Evolutionary conservation across 2,329 filamentous ascomycete genomes (phyloP), one percentile per base, ranked within the genome.

Genomic region (Fusarium sp.): DNA sequence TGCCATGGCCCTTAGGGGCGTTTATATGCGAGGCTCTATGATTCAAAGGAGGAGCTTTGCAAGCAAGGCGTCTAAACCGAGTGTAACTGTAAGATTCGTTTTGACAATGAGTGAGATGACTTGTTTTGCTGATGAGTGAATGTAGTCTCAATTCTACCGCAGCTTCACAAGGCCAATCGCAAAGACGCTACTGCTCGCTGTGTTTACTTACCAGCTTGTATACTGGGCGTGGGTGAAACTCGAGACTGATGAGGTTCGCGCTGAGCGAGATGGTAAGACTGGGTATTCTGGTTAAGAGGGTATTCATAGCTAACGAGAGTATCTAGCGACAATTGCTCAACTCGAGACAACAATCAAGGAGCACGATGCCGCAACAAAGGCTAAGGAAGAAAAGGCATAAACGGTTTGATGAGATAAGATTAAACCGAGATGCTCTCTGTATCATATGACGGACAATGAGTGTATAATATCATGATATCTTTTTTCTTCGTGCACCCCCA

Each of bases 171-270:
- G 92, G 2, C 93, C 94, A 4, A 86, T 96, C 54, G 88, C 90
- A 62, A 96, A 95, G 84, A 91, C 91, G 63, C 89, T 94, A 74
- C 87, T 96, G 40, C 88, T 93, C 79, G 93, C 94, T 63, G 88
- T 95, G 64, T 91, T 94, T 79, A 93, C 92, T 2, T 96, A 96
- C 81, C 94, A 96, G 83, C 77, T 93, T n/a, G 83, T 88, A 16
- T 96, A 95, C 83, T 94, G 90, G 85, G 84, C 84, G 16, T 96
- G 94, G 94, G 80, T 89, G 40, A 93, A 92, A 82, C 86, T 96
- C 60, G 93, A 95, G 82, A 88, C 89, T 37, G 87, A 93, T 63
- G 94, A 96, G 83, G 85, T 89, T 66, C 90, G 88, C 78, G 84
- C 84, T 22, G 85, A 90, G 52, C 89, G 89, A 75, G 83, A 88